Evolutionary conservation across 1,139 yeast genomes (phyloP), one percentile per base, ranked within the genome.

Genomic region (Suhomyces terraborum): DNA sequence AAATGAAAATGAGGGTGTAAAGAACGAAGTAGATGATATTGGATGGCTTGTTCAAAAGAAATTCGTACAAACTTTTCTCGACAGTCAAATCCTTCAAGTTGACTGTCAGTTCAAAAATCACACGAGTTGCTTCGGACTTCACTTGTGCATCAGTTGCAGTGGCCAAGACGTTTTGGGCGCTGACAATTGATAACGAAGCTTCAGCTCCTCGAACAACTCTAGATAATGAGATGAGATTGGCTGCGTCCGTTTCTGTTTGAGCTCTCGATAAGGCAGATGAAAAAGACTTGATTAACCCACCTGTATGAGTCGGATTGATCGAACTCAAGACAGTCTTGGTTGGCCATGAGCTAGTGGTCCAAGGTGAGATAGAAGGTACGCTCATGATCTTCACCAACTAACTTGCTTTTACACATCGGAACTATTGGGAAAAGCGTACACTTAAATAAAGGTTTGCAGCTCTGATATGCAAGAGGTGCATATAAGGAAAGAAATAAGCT

Each of bases 161-260:
- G 22, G 74, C 74, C 31, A 66, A 42, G 3, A 63, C 63, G n/a
- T 55, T 38, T 35, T 69, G 60, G 3, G 72, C 72, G 4, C 60
- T 50, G 24, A 69, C 51, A 17, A 67, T 61, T 3, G 67, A 56
- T 29, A 67, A 49, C 4, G 75, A 66, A 0, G 74, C 75, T 48
- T 64, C 51, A 2, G 69, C 73, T 1, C 74, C 75, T 35, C 75
- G 51, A 6, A 60, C 49, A 7, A 50, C 51, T 43, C 57, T 48
- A 1, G 70, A 63, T 8, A 59, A 52, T 8, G 47, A 50, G 2
- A 51, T 24, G 13, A 59, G 36, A 2, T 40, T 25, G 12, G 24
- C 30, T 6, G 16, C 10, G 41, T 45, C 40, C 16, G 42, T 45
- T 25, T 32, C 54, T 3, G 54, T 47, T 7, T 35, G 24, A 3